Evolutionary conservation across 768 basidiomycete genomes (phyloP).

Genomic region (Gloeophyllum trabeum): DNA sequence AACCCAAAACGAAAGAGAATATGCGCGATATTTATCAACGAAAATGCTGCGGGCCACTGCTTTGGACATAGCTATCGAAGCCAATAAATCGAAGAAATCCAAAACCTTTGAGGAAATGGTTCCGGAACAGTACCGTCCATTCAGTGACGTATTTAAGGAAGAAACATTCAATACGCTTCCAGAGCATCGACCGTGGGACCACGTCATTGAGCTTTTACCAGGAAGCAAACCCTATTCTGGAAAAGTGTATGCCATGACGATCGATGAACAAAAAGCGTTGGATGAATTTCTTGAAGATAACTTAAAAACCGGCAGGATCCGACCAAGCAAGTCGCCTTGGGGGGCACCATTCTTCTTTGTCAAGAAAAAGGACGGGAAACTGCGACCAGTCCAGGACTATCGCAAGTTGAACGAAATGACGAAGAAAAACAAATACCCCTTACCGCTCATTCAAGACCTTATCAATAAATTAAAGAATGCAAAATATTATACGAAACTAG

Average conservation of each 20-base stretch:
- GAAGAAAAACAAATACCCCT: slow-evolving; percentile 2
- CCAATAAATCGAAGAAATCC: neutral
- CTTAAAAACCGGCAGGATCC: neutral
- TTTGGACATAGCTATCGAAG: slow-evolving; percentile 6
- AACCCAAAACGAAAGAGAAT: too few species aligned
- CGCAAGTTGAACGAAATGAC: slow-evolving; percentile 2
- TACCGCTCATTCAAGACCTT: slow-evolving; percentile 8
- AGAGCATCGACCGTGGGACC: neutral
- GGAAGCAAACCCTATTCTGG: neutral
- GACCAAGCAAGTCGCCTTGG: slow-evolving; percentile 5
- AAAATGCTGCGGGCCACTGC: slow-evolving; percentile 2
- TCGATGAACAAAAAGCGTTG: neutral
- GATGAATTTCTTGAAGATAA: slow-evolving; percentile 2
- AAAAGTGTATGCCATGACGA: neutral
- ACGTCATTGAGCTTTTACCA: neutral
- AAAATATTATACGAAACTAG: slow-evolving; percentile 14
- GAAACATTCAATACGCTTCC: neutral
- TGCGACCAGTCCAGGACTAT: slow-evolving; percentile 15
- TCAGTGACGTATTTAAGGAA: neutral
- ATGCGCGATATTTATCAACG: neutral
- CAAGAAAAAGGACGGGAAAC: slow-evolving; percentile 13
- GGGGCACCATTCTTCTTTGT: slow-evolving; percentile 16
- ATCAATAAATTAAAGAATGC: slow-evolving; percentile 8
- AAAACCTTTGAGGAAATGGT: neutral
- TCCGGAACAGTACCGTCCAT: neutral